Evolutionary conservation across 257 asterid genomes (phyloP), one percentile per base, ranked within the genome.

Genomic region (Euphrasia confusa): DNA sequence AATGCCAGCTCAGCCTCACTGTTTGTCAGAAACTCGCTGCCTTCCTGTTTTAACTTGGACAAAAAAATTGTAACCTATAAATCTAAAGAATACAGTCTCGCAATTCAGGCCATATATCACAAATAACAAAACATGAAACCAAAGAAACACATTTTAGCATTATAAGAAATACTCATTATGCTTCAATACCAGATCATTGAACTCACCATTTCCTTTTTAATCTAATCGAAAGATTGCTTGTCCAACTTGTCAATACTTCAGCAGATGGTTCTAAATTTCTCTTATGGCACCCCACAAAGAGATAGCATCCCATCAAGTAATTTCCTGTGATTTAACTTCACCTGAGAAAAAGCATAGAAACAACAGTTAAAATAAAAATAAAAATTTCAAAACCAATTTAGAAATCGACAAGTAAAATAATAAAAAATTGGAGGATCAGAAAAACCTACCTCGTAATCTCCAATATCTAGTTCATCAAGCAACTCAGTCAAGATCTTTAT

Each of bases 191-290:
- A 62, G 15, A 35, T 49, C 11, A 1, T 4, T 30, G 47, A 30
- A 71, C 81, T 72, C 71, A 93, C 99, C 97, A 93, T 85, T 87
- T 92, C 99, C 75, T 71, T 87, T 73, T 84, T 89, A 62, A 93
- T 77, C 78, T 83, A 95, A 79, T 82, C 96, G 74, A 93, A 93
- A 3, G 95, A 63, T 76, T 80, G 97, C 75, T 93, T 93, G 83
- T 93, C 99, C 65, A 89, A 72, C 78, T 92, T 92, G 80, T 92
- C 99, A 67, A 92, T 92, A 78, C 97, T 92, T 2, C 97, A 92
- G 73, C 99, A 92, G 66, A 92, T 79, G 42, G 88, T 84, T 78
- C 99, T 81, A 62, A 86, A 86, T 64, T 92, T 89, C 66, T 78
- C 91, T 58, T 75, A 84, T 39, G 99, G 97, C 44, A 92, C 99